Percentiles rank a stretch among this genome's conserved stretches.
Evolutionary conservation across 2,329 filamentous ascomycete species (phyloP).

Genomic region (Scopulariopsis brevicaulis): DNA sequence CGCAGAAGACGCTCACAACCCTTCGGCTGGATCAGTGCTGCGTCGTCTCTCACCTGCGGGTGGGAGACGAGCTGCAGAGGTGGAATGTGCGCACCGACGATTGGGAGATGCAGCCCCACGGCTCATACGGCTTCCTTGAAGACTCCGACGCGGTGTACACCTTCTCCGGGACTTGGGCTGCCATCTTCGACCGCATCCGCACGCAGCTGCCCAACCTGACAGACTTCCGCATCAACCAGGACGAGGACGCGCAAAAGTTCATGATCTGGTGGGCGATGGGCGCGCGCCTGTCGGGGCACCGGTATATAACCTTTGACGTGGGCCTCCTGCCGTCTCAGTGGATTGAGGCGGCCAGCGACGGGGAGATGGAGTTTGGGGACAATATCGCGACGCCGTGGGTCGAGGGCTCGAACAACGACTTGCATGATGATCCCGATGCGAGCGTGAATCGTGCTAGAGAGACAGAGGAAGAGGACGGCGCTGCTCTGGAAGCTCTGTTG

Average conservation of each 20-base stretch:
- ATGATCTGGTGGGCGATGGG: no score
- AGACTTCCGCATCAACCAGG: conserved; percentile 8
- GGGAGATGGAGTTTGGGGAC: not conserved
- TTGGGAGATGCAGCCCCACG: not conserved
- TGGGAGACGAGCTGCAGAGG: not conserved
- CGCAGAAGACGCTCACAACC: conserved; percentile 2
- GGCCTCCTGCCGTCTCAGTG: not conserved
- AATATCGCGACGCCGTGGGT: not conserved
- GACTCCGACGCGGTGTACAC: not conserved
- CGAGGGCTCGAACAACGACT: not conserved
- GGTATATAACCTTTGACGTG: not conserved
- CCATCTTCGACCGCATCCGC: conserved; percentile 10
- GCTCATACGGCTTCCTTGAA: not conserved
- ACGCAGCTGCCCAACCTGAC: conserved; percentile 6
- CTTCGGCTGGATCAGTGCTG: conserved; percentile 8
- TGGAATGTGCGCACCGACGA: not conserved
- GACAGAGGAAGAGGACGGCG: not conserved
- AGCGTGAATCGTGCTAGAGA: not conserved
- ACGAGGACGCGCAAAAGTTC: not conserved
- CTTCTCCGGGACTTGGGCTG: conserved; percentile 9
- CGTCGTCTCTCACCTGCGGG: conserved; percentile 8
- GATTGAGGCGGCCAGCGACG: not conserved
- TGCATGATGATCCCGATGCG: not conserved
- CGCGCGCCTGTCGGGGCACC: not conserved
- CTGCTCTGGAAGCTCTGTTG: not conserved